phyloP scores from a whole-genome alignment of 169 alveolate genomes.

The Plasmodium berghei region DNA sequence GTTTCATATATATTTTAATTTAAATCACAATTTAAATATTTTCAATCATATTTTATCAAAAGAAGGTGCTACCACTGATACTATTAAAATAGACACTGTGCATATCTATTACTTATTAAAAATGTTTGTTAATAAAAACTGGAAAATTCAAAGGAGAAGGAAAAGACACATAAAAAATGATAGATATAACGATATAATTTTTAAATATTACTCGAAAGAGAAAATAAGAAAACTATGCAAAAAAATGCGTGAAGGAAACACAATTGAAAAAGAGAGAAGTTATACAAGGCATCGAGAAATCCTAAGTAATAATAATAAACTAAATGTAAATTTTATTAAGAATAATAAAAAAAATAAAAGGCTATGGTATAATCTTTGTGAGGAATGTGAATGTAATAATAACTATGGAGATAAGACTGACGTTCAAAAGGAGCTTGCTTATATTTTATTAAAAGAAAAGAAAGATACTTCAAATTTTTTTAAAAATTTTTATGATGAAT shows the following conservation, averaged over 20 bases:
- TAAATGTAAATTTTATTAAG: neutral
- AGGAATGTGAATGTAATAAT: neutral
- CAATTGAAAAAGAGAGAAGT: neutral
- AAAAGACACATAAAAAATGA: slow-evolving; percentile 2
- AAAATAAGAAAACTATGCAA: neutral
- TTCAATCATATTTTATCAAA: slow-evolving; percentile 6
- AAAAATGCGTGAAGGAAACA: neutral
- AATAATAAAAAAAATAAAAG: neutral
- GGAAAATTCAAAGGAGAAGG: slow-evolving; percentile 23
- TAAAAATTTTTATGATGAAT: slow-evolving; percentile 53
- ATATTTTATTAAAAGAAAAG: slow-evolving; percentile 25
- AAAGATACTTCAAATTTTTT: slow-evolving; percentile 26
- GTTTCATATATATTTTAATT: slow-evolving; percentile 51
- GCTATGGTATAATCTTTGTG: neutral
- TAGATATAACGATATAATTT: slow-evolving; percentile 22
- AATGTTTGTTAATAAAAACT: slow-evolving; percentile 27
- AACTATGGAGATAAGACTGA: neutral
- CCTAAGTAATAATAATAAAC: neutral
- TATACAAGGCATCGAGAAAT: neutral
- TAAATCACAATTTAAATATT: slow-evolving; percentile 36
- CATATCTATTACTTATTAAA: slow-evolving; percentile 24
- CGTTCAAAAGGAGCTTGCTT: neutral
- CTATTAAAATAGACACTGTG: neutral
- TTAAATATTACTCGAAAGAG: slow-evolving; percentile 37
- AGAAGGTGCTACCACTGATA: neutral